phyloP scores from a whole-genome alignment of 805 yeast genomes.

The Naumovozyma castellii region DNA sequence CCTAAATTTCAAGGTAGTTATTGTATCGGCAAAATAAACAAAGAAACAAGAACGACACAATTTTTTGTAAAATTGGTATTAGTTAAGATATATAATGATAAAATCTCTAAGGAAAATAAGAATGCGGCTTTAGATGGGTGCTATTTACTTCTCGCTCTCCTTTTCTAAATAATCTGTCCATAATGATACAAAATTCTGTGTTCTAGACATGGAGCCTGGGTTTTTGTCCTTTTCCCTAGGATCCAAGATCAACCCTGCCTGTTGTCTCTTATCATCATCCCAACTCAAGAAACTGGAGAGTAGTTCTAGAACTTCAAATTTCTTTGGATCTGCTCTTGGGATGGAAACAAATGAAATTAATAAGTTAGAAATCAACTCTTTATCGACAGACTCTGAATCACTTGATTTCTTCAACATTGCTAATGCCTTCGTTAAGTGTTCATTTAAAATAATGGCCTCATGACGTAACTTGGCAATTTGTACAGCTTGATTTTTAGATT shows the following conservation, averaged over 20 bases:
- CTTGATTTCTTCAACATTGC: slow-evolving; percentile 72
- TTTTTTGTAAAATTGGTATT: no score
- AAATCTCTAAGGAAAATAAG: no score
- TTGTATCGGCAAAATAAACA: no score
- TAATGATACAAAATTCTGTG: slow-evolving; percentile 54
- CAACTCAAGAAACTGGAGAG: slow-evolving; percentile 77
- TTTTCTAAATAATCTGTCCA: slow-evolving; percentile 78
- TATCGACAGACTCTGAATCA: slow-evolving; percentile 70
- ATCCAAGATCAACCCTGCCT: slow-evolving; percentile 53
- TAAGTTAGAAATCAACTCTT: slow-evolving; percentile 79
- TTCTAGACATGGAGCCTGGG: slow-evolving; percentile 28
- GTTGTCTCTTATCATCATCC: slow-evolving; percentile 71
- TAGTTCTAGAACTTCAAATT: slow-evolving; percentile 82
- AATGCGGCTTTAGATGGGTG: neutral
- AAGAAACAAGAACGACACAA: no score
- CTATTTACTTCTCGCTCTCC: slow-evolving; percentile 39
- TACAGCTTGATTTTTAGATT: slow-evolving; percentile 59
- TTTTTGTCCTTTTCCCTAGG: slow-evolving; percentile 7
- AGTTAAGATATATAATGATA: no score
- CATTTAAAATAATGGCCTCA: slow-evolving; percentile 87
- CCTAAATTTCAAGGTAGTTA: no score
- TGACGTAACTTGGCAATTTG: slow-evolving; percentile 86
- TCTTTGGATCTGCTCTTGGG: slow-evolving; percentile 89
- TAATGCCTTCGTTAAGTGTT: slow-evolving; percentile 89
- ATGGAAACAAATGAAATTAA: slow-evolving; percentile 74